Evolutionary conservation across 2,329 filamentous ascomycete genomes (phyloP).

Genomic region (Ceratocystis harringtonii): DNA sequence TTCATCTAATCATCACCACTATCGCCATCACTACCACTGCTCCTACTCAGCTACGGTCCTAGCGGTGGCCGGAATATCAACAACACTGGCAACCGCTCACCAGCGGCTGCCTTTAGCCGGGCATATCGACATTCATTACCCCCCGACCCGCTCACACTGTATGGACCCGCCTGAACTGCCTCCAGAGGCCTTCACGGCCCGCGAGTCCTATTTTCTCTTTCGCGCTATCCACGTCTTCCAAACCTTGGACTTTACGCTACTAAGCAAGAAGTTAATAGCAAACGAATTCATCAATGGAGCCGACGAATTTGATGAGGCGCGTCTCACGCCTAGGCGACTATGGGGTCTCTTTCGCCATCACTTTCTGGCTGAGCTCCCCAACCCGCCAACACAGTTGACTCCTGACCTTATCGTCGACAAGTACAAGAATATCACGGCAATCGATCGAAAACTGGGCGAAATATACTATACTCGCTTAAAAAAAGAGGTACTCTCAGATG

Average conservation of each 20-base stretch:
- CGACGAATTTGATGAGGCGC: slow-evolving; percentile 54
- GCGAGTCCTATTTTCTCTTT: slow-evolving; percentile 76
- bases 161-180: slow-evolving; percentile 17
- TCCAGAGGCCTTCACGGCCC: slow-evolving; percentile 50
- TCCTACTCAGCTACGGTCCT: neutral
- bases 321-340: slow-evolving; percentile 63
- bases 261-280: slow-evolving; percentile 59
- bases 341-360: slow-evolving; percentile 64
- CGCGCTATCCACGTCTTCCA: slow-evolving; percentile 61
- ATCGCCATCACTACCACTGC: neutral
- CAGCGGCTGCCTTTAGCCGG: slow-evolving; percentile 5
- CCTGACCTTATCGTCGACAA: slow-evolving; percentile 12
- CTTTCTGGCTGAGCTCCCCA: slow-evolving; percentile 52
- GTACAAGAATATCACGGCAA: slow-evolving; percentile 13
- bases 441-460: slow-evolving; percentile 14
- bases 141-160: slow-evolving; percentile 7
- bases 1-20: neutral
- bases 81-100: slow-evolving; percentile 4
- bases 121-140: neutral
- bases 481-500: slow-evolving; percentile 14
- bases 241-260: slow-evolving; percentile 49
- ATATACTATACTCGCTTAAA: slow-evolving; percentile 15
- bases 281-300: slow-evolving; percentile 59
- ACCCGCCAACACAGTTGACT: slow-evolving; percentile 10
- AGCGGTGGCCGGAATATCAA: neutral